Base-by-base conservation (phyloP, 176 grass and related monocot species). In the Oropetium thomaeum region DNA sequence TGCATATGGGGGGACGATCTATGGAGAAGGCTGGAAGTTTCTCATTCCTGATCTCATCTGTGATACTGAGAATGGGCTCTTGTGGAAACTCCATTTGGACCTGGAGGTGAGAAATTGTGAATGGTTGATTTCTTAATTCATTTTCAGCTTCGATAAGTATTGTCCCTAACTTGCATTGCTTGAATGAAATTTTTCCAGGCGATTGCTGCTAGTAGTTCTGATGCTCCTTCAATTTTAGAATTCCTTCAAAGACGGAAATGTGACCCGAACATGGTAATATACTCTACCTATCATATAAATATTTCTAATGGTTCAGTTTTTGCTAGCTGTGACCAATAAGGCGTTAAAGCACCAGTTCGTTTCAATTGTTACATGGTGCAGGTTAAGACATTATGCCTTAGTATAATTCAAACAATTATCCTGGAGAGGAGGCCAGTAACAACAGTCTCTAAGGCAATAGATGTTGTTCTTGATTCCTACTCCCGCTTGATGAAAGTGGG, bases 191-290 rank as follows among this genome's bases (percentile, higher is more conserved):
- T n/a, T n/a, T 83, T 52, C 31, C 68, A 97, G 96, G 86, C 96
- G 71, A 94, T 98, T 74, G 73, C 96, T 81, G 79, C 95, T 55
- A 98, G 95, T 84, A 94, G 91, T 48, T 98, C 95, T 80, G 95
- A 98, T 26, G 79, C 92, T 79, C 89, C 95, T 66, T 94, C 79
- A 35, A 75, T 86, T 85, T 78, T 98, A 67, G 91, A 98, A 79
- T 98, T 98, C 63, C 90, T 98, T 81, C 96, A 92, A 63, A 90
- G 84, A 79, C 79, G 91, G 57, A 92, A 83, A 57, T 94, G 64
- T 70, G 83, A 94, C 62, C 72, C 87, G 10, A 87, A 47, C 57
- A 86, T 65, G 86, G 95, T 97, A 97, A 91, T 58, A 68, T 45
- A 70, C 9, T 79, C 12, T 72, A 49, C 42, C 52, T 60, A 3